Evolutionary conservation across 805 yeast genomes (phyloP).

Genomic region (Lipomyces spencermartinsiae): DNA sequence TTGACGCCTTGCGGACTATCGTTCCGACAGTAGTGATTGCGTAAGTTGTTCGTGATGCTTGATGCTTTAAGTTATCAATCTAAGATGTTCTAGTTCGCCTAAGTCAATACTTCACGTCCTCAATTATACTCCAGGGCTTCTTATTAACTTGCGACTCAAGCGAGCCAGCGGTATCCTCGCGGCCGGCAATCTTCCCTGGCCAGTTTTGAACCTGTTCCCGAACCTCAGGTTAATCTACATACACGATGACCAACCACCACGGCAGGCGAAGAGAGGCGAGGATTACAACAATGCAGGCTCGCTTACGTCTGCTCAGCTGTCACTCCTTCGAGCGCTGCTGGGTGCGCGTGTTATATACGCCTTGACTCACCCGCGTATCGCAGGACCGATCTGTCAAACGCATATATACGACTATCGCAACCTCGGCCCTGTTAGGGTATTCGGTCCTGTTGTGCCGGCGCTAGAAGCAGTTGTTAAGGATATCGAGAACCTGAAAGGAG

Average conservation of each 20-base stretch:
- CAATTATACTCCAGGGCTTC: not conserved
- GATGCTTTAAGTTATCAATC: not conserved
- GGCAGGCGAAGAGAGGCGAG: not conserved
- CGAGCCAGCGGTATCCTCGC: slow-evolving; percentile 31
- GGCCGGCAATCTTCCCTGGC: slow-evolving; percentile 21
- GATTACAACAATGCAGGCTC: slow-evolving; percentile 9
- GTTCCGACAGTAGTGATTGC: slow-evolving; percentile 23
- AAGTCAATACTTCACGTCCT: not conserved
- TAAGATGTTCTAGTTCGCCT: not conserved
- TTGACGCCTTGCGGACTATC: slow-evolving; percentile 12
- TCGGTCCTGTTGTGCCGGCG: slow-evolving; percentile 45
- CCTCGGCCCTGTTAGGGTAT: slow-evolving; percentile 33
- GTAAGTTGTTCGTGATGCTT: slow-evolving; percentile 10
- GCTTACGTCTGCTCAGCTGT: slow-evolving; percentile 40
- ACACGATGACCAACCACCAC: slow-evolving; percentile 29
- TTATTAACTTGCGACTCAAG: slow-evolving; percentile 9
- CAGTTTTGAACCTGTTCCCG: slow-evolving; percentile 14
- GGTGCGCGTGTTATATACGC: slow-evolving; percentile 48
- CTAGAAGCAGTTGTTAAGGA: slow-evolving; percentile 43
- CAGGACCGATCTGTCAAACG: slow-evolving; percentile 49
- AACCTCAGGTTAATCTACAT: slow-evolving; percentile 24
- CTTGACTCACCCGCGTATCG: slow-evolving; percentile 42
- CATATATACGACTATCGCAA: slow-evolving; percentile 43
- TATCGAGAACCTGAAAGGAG: slow-evolving; percentile 37
- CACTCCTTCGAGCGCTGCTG: slow-evolving; percentile 44